Conservation (phyloP, 2,329 filamentous ascomycete species). For the Xylaria hypoxylon region DNA sequence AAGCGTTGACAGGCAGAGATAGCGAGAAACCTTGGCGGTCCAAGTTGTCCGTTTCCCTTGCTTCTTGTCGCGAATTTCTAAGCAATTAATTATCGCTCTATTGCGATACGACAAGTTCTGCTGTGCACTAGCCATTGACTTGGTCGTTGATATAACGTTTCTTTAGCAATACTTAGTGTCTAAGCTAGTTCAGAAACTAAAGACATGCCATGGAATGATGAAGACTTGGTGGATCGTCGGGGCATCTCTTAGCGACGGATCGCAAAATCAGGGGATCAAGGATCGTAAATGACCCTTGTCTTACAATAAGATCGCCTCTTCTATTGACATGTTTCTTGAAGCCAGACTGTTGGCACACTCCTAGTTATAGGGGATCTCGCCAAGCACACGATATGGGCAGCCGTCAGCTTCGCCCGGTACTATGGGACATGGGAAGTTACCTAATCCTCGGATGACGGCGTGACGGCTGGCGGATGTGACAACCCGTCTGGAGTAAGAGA, state of each 20-base stretch:
- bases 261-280: slow-evolving; percentile 15
- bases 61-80: neutral
- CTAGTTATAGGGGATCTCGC: neutral
- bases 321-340: neutral
- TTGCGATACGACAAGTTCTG: neutral
- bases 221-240: slow-evolving; percentile 18
- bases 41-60: neutral
- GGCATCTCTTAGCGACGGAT: slow-evolving; percentile 13
- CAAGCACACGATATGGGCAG: neutral
- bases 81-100: neutral
- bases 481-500: slow-evolving; percentile 11
- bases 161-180: slow-evolving; percentile 12
- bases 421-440: slow-evolving; percentile 8
- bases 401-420: neutral
- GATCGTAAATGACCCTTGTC: slow-evolving; percentile 14
- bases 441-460: slow-evolving; percentile 8
- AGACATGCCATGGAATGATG: neutral
- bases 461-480: slow-evolving; percentile 17
- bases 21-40: neutral
- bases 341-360: neutral
- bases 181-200: neutral
- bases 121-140: neutral
- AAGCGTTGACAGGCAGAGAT: neutral
- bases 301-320: neutral
- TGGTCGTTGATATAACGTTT: slow-evolving; percentile 18